Conservation (phyloP, 176 grass and related monocot species). For the Elaeis guineensis region DNA sequence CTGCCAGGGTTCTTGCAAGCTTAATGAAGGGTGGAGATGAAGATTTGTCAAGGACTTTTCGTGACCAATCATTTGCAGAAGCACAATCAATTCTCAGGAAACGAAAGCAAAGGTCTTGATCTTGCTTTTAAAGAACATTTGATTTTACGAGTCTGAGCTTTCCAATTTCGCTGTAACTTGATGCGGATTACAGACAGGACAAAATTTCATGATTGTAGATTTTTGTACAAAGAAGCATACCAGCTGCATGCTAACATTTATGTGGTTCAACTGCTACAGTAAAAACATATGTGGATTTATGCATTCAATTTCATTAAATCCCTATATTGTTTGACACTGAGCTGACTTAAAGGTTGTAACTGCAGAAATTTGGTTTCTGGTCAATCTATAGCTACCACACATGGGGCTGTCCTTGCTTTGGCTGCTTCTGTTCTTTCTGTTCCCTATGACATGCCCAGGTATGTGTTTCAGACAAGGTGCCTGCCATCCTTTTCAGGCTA, state of each 20-base stretch:
- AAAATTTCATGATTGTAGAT: no score
- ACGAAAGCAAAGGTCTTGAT: conserved; percentile 37
- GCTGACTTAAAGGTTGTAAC: background rate
- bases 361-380: conserved; percentile 47
- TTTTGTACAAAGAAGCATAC: no score
- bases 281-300: no score
- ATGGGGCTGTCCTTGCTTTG: conserved; percentile 90
- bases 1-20: conserved; percentile 87
- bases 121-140: no score
- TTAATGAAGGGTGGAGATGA: conserved; percentile 87
- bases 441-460: conserved; percentile 97
- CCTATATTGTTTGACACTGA: no score
- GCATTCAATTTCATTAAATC: no score
- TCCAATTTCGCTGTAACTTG: no score
- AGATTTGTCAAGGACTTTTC: conserved; percentile 64
- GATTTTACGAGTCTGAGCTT: no score
- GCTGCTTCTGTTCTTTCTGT: conserved; percentile 84
- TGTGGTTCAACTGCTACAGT: no score
- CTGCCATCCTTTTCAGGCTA: no score
- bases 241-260: no score
- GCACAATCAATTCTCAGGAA: conserved; percentile 45
- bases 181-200: no score
- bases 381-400: conserved; percentile 53
- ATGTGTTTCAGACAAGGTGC: background rate
- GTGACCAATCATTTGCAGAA: conserved; percentile 59